Conservation (phyloP, 805 yeast species). For the Hemisphaericaspora nanyangensis region DNA sequence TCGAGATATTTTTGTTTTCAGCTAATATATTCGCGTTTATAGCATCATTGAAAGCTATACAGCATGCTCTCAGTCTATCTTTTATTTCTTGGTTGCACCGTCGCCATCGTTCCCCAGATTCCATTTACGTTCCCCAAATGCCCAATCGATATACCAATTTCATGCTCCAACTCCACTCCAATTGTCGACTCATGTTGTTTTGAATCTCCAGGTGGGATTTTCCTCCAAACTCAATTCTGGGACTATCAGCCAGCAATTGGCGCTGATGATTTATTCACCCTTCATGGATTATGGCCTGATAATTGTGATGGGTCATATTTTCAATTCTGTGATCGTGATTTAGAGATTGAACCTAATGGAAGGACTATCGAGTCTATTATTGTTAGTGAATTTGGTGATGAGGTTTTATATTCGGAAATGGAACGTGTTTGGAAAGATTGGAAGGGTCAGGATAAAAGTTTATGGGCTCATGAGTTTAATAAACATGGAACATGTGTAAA, state of each 20-base stretch:
- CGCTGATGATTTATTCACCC: slow-evolving; percentile 30
- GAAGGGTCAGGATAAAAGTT: slow-evolving; percentile 56
- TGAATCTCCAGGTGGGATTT: slow-evolving; percentile 72
- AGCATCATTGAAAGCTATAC: too few species aligned
- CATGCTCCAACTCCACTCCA: slow-evolving; percentile 52
- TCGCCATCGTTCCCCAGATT: too few species aligned
- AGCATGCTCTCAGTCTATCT: too few species aligned
- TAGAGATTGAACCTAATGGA: slow-evolving; percentile 47
- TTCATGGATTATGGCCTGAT: slow-evolving; percentile 46
- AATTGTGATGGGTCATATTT: slow-evolving; percentile 75
- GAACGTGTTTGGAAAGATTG: slow-evolving; percentile 66
- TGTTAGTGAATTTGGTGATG: slow-evolving; percentile 38
- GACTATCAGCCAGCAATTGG: slow-evolving; percentile 61
- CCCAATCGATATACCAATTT: slow-evolving; percentile 55
- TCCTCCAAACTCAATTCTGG: slow-evolving; percentile 90
- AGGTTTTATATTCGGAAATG: slow-evolving; percentile 57
- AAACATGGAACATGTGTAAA: slow-evolving; percentile 92
- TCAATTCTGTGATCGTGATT: slow-evolving; percentile 67
- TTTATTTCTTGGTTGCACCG: too few species aligned
- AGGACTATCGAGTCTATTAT: slow-evolving; percentile 30
- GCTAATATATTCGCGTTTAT: too few species aligned
- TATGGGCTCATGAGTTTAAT: slow-evolving; percentile 92
- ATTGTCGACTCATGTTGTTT: slow-evolving; percentile 60
- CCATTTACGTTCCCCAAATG: slow-evolving; percentile 34
- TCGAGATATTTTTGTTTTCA: too few species aligned